Conservation (phyloP, 192 early-diverging fungal species). For the Entomortierella chlamydospora region DNA sequence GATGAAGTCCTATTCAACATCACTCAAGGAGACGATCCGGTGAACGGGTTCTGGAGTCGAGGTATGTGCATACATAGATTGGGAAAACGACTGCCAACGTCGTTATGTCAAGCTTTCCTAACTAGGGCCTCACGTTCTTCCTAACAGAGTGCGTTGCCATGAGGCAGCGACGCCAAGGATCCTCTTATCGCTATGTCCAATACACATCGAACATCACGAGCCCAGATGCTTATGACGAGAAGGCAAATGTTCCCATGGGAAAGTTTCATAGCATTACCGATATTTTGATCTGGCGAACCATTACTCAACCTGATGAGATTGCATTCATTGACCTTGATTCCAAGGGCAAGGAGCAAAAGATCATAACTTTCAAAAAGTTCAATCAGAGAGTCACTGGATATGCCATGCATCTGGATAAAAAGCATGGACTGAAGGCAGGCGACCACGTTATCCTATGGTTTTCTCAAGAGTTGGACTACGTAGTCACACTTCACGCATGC, state of each 20-base stretch:
- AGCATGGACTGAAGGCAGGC: slow-evolving; percentile 63
- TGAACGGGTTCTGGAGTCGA: slow-evolving; percentile 57
- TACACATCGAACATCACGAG: slow-evolving; percentile 31
- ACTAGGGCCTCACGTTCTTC: no score
- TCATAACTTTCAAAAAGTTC: slow-evolving; percentile 74
- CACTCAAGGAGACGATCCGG: slow-evolving; percentile 56
- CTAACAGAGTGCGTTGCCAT: slow-evolving; percentile 31
- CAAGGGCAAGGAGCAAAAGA: slow-evolving; percentile 61
- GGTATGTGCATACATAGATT: slow-evolving; percentile 19
- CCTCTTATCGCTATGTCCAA: slow-evolving; percentile 32
- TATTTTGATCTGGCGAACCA: slow-evolving; percentile 75
- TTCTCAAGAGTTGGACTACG: slow-evolving; percentile 67
- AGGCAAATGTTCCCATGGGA: slow-evolving; percentile 66
- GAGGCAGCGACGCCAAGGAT: slow-evolving; percentile 38
- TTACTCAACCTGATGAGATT: slow-evolving; percentile 67
- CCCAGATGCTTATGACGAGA: slow-evolving; percentile 67
- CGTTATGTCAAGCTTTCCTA: no score
- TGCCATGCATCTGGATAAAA: slow-evolving; percentile 71
- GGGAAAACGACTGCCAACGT: no score
- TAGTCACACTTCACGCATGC: slow-evolving; percentile 81
- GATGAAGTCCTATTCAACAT: slow-evolving; percentile 70
- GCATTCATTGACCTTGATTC: slow-evolving; percentile 69
- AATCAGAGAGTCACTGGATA: slow-evolving; percentile 68
- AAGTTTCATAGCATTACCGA: slow-evolving; percentile 76
- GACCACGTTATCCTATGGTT: slow-evolving; percentile 72